phyloP scores from a whole-genome alignment of 208 protist genomes.

The Trypanosomatidae sp. region DNA sequence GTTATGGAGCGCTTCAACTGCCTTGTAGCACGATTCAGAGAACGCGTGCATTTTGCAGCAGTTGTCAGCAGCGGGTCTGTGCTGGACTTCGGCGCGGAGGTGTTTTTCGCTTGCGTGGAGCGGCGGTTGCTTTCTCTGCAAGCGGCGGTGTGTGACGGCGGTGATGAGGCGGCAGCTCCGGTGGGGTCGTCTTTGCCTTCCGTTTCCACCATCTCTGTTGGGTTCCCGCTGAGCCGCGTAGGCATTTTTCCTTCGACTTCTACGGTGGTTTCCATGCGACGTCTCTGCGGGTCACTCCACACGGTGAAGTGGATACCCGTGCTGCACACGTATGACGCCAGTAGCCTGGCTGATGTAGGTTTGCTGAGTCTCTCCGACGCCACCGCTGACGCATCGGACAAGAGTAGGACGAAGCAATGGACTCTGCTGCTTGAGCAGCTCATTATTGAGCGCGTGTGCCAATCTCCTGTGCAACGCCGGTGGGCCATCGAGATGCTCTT shows the following conservation, averaged over 20 bases:
- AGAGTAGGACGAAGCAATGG: neutral
- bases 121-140: slow-evolving; percentile 24
- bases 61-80: slow-evolving; percentile 31
- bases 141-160: slow-evolving; percentile 2
- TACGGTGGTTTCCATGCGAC: slow-evolving; percentile 31
- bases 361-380: slow-evolving; percentile 23
- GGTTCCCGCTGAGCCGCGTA: slow-evolving; percentile 37
- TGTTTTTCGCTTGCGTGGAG: slow-evolving; percentile 73
- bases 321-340: slow-evolving; percentile 39
- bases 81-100: slow-evolving; percentile 67
- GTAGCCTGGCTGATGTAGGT: slow-evolving; percentile 27
- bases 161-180: neutral
- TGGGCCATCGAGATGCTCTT: slow-evolving; percentile 22
- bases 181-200: neutral
- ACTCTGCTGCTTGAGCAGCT: slow-evolving; percentile 21
- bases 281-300: slow-evolving; percentile 28
- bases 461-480: slow-evolving; percentile 15
- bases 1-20: slow-evolving; percentile 39
- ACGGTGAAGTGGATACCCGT: slow-evolving; percentile 35
- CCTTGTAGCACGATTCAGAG: slow-evolving; percentile 24
- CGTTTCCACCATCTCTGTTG: slow-evolving; percentile 18
- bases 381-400: neutral
- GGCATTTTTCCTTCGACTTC: slow-evolving; percentile 36
- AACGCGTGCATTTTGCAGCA: slow-evolving; percentile 33
- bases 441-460: slow-evolving; percentile 24